Conservation (phyloP, 495 filamentous ascomycete genomes). For the Aspergillus ostianus region DNA sequence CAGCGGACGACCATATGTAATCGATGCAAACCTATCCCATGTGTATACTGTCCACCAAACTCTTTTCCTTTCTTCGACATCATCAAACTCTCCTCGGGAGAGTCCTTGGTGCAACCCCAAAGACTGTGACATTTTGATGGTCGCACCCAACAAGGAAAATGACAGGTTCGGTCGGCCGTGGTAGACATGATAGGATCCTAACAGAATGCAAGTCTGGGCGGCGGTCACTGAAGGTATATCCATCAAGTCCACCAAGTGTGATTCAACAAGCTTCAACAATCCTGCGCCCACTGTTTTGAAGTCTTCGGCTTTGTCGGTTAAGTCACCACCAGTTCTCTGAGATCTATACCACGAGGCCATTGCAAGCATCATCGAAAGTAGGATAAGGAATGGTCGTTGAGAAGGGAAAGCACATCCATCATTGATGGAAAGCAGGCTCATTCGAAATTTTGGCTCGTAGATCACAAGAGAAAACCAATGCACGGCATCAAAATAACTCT, state of each 20-base stretch:
- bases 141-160: constrained; percentile 34
- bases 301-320: constrained; percentile 12
- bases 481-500: constrained; percentile 34
- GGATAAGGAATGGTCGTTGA: constrained; percentile 28
- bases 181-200: constrained; percentile 36
- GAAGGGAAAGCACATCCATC: constrained; percentile 28
- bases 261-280: constrained; percentile 22
- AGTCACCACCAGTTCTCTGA: constrained; percentile 1
- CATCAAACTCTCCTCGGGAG: constrained; percentile 18
- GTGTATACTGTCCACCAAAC: constrained; percentile 42
- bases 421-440: constrained; percentile 21
- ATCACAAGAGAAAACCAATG: constrained; percentile 37
- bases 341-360: constrained; percentile 36
- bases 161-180: constrained; percentile 35
- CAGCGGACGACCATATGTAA: constrained; percentile 33
- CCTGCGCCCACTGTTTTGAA: constrained; percentile 15
- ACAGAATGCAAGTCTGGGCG: constrained; percentile 31
- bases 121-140: constrained; percentile 35
- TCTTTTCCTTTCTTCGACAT: constrained; percentile 32
- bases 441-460: constrained; percentile 32
- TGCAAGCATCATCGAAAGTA: constrained; percentile 28
- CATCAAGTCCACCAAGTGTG: constrained; percentile 33
- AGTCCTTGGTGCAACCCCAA: constrained; percentile 31
- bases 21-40: constrained; percentile 37
- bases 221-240: constrained; percentile 30